These are phyloP conservation scores for Solanum stenotomum DNA, from an alignment of 257 asterid genomes.

Conservation along the genomic window DNA sequence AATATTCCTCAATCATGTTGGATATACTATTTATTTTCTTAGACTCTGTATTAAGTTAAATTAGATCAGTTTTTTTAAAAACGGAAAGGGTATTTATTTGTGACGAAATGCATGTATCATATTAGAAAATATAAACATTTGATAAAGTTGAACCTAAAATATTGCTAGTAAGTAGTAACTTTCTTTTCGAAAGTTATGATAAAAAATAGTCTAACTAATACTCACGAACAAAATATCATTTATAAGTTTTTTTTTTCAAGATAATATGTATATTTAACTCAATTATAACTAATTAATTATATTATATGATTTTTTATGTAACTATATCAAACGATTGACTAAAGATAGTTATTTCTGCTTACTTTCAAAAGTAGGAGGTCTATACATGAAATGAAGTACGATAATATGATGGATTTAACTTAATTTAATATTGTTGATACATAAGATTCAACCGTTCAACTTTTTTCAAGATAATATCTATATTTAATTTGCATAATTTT, in stretches of 20 bases:
- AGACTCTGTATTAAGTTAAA: neutral
- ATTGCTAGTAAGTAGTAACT: neutral
- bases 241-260: neutral
- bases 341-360: neutral
- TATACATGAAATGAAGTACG: neutral
- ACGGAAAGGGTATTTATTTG: neutral
- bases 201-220: neutral
- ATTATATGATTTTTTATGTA: neutral
- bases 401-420: neutral
- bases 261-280: neutral
- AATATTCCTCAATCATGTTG: neutral
- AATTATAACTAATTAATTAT: neutral
- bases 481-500: too few species aligned
- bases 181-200: neutral
- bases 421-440: neutral
- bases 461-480: too few species aligned
- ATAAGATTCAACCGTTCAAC: too few species aligned
- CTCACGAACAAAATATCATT: neutral
- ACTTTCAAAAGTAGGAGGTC: neutral
- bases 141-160: neutral
- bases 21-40: neutral
- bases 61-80: too few species aligned
- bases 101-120: neutral
- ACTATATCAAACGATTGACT: neutral
- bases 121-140: neutral